Conservation (phyloP, 2,329 filamentous ascomycete genomes). For the Lasiodiplodia sp. region DNA sequence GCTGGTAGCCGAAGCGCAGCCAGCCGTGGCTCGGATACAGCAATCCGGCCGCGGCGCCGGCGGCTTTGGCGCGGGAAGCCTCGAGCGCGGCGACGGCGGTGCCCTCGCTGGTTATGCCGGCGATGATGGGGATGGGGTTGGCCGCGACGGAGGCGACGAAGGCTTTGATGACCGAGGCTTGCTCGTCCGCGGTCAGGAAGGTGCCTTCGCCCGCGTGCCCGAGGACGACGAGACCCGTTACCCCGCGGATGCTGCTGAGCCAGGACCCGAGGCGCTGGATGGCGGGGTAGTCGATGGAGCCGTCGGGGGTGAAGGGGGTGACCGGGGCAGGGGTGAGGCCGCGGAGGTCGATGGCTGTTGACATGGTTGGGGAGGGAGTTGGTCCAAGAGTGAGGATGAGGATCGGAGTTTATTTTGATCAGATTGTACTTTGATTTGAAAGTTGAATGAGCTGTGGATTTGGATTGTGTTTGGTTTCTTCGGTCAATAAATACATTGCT, state of each 20-base stretch:
- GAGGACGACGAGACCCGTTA: slow-evolving; percentile 62
- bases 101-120: slow-evolving; percentile 62
- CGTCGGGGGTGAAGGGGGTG: slow-evolving; percentile 59
- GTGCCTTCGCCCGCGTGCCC: slow-evolving; percentile 64
- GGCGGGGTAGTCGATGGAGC: slow-evolving; percentile 59
- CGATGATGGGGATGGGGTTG: slow-evolving; percentile 59
- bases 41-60: slow-evolving; percentile 59
- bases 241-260: slow-evolving; percentile 60
- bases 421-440: too few species aligned
- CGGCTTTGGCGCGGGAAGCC: slow-evolving; percentile 59
- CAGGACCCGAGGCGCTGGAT: slow-evolving; percentile 62
- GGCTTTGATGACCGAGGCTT: slow-evolving; percentile 58
- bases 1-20: slow-evolving; percentile 63
- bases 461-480: too few species aligned
- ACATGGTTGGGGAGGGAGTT: neutral
- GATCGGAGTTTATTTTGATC: too few species aligned
- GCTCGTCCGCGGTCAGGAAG: slow-evolving; percentile 60
- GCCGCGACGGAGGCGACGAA: slow-evolving; percentile 58
- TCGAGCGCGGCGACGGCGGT: slow-evolving; percentile 62
- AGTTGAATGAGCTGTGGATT: too few species aligned
- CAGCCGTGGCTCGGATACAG: slow-evolving; percentile 63
- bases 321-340: slow-evolving; percentile 61
- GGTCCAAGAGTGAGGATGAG: too few species aligned
- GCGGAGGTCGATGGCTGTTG: slow-evolving; percentile 51
- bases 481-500: too few species aligned